Percentiles rank a stretch among this genome's conserved stretches.
These are phyloP conservation scores for Iodosphaeria phyllophila DNA, from an alignment of 2,329 filamentous ascomycete genomes.

Conservation along the genomic window DNA sequence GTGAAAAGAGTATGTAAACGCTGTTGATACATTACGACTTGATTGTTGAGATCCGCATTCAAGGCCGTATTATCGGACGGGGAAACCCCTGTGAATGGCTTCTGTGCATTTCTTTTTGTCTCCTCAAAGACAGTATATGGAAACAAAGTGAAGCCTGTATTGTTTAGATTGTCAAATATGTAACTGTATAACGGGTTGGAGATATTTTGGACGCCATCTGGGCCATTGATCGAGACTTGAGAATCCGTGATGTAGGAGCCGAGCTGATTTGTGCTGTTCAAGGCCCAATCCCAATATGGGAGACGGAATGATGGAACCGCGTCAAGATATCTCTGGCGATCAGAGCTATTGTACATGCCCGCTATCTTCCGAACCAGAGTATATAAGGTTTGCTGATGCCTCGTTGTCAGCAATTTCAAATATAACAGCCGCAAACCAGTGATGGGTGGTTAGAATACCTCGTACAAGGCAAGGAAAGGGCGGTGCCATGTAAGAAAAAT, in stretches of 20 bases:
- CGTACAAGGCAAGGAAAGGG: slow-evolving; percentile 49
- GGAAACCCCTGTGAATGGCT: too few relatives aligned
- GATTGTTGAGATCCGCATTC: too few relatives aligned
- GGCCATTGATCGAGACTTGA: slow-evolving; percentile 30
- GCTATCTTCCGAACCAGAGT: slow-evolving; percentile 15
- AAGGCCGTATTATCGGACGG: too few relatives aligned
- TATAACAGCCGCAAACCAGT: not conserved
- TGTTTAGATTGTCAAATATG: slow-evolving; percentile 38
- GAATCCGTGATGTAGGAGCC: too few relatives aligned
- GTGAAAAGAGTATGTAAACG: slow-evolving; percentile 51
- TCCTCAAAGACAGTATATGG: too few relatives aligned
- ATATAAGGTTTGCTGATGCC: slow-evolving; percentile 26
- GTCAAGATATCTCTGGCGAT: slow-evolving; percentile 27
- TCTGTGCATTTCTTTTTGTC: too few relatives aligned
- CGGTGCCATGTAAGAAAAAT: slow-evolving; percentile 74
- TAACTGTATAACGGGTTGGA: slow-evolving; percentile 44
- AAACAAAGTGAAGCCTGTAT: slow-evolving; percentile 34
- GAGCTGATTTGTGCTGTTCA: too few relatives aligned
- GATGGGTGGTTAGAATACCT: slow-evolving; percentile 18
- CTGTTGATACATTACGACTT: slow-evolving; percentile 27
- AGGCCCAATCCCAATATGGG: slow-evolving; percentile 42
- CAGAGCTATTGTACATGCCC: slow-evolving; percentile 17
- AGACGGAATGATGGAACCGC: slow-evolving; percentile 33
- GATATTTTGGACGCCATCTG: slow-evolving; percentile 34
- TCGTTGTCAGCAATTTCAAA: slow-evolving; percentile 11